A percentile compares a stretch with the other conserved stretches of the same genome.
phyloP scores from a whole-genome alignment of 2,329 filamentous ascomycete genomes.

The Colletotrichum orbiculare region DNA sequence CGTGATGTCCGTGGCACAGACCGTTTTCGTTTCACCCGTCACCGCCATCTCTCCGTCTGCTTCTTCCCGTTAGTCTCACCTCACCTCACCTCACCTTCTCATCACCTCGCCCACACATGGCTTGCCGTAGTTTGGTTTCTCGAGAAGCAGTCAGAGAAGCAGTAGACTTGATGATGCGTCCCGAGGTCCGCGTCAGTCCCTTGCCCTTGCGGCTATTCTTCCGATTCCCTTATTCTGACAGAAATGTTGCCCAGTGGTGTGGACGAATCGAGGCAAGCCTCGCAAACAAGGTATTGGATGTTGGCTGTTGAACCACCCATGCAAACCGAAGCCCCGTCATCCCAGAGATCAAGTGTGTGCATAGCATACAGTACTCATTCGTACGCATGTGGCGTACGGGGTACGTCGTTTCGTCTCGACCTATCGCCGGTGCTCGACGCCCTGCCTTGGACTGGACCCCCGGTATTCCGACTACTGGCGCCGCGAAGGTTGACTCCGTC shows the following conservation, averaged over 20 bases:
- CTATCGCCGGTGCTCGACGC: no score
- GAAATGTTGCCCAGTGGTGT: constrained; percentile 2
- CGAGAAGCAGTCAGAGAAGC: constrained; percentile 4
- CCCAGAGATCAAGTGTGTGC: background rate
- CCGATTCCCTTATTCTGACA: constrained; percentile 21
- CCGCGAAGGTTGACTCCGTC: background rate
- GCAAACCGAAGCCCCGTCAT: constrained; percentile 14
- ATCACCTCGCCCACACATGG: constrained; percentile 12
- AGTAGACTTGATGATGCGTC: background rate
- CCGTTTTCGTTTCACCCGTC: constrained; percentile 33
- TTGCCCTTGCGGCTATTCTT: constrained; percentile 2
- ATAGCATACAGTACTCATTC: no score
- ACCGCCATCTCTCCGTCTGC: constrained; percentile 13
- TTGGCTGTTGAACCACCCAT: constrained; percentile 8
- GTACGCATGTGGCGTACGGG: no score
- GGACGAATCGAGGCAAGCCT: constrained; percentile 17
- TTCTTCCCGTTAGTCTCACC: constrained; percentile 15
- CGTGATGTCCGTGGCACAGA: constrained; percentile 31
- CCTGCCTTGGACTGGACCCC: background rate
- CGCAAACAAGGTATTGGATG: constrained; percentile 20
- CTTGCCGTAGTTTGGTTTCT: constrained; percentile 9
- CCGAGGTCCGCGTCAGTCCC: background rate
- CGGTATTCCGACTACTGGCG: constrained; percentile 11
- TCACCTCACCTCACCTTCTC: background rate
- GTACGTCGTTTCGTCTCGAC: no score